Evolutionary conservation across 2,329 filamentous ascomycete genomes (phyloP), one percentile per base, ranked within the genome.

Genomic region (Apiospora phragmitis): DNA sequence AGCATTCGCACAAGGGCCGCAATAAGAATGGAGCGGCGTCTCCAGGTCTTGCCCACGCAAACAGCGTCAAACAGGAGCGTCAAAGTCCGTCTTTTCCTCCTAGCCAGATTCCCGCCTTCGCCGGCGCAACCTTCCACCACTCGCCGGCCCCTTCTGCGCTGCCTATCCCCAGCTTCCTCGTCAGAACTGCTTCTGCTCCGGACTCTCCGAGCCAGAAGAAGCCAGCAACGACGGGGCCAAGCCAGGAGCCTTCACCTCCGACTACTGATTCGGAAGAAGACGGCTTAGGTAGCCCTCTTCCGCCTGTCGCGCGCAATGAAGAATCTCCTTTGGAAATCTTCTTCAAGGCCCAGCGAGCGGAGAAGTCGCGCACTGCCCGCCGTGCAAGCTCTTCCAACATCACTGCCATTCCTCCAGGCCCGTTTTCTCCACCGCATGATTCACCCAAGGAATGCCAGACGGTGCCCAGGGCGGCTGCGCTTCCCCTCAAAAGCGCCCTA

Each of bases 91-190:
- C 83, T 14, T 83, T 85, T 68, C 83, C 82, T 41, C 79, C 84
- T 73, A 87, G 81, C 67, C 81, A 81, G 41, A 82, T 82, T 67
- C 85, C 89, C 71, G 91, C 92, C 65, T 99, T 97, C 82, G 96
- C 96, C 49, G 96, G 95, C 18, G 93, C 95, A 43, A 97, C 94
- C 6, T 99, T 98, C 80, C 95, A 98, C 81, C 93, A 94, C 51
- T 98, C 96, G 11, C 96, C 96, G 26, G 95, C 95, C 1, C 93
- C 96, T 0, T 97, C 94, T 11, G 91, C 94, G 32, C 86, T 99
- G 42, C 96, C 96, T 0, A 92, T 98, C 71, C 96, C 96, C 14
- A 97, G 92, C 77, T 97, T 98, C 80, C 41, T 69, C 89, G 86
- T 43, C 35, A 41, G 55, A n/a, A 69, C 68, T 8, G 24, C 51